Percentiles rank a stretch among this genome's conserved stretches.
Conservation (phyloP, 176 grass and related monocot genomes). For the Tillandsia leiboldiana region DNA sequence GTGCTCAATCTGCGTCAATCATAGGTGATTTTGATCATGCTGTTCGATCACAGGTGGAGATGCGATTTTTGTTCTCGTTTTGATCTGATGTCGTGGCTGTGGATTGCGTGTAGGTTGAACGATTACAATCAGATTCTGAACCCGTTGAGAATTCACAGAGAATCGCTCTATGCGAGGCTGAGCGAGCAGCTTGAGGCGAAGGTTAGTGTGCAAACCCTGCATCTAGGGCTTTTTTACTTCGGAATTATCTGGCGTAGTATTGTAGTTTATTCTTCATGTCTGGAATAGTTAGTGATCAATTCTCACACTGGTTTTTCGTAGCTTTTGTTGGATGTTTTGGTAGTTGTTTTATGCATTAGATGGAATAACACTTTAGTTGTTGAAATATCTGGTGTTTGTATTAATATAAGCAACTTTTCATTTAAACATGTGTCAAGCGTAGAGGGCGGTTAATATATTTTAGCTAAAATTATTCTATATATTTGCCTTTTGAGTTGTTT, state of each 20-base stretch:
- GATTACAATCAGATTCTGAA: slow-evolving; percentile 48
- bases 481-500: too few species aligned
- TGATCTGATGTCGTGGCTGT: background rate
- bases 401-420: background rate
- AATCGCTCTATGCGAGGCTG: slow-evolving; percentile 50
- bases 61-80: background rate
- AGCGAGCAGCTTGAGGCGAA: slow-evolving; percentile 39
- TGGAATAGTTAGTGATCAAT: background rate
- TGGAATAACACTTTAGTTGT: background rate
- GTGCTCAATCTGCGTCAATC: slow-evolving; percentile 70
- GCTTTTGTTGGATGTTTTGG: background rate
- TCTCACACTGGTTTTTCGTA: background rate
- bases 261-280: background rate
- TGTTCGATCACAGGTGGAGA: background rate
- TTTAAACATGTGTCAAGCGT: too few species aligned
- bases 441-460: too few species aligned
- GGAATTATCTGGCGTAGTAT: background rate
- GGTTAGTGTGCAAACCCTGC: slow-evolving; percentile 27
- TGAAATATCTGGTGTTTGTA: background rate
- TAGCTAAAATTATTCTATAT: too few species aligned
- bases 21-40: slow-evolving; percentile 20
- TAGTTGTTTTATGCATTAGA: background rate
- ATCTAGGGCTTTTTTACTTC: slow-evolving; percentile 1
- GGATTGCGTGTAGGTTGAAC: slow-evolving; percentile 33
- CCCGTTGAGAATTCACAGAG: slow-evolving; percentile 42